Evolutionary conservation across 176 grass and related monocot genomes (phyloP).

Genomic region (Zoysia japonica): DNA sequence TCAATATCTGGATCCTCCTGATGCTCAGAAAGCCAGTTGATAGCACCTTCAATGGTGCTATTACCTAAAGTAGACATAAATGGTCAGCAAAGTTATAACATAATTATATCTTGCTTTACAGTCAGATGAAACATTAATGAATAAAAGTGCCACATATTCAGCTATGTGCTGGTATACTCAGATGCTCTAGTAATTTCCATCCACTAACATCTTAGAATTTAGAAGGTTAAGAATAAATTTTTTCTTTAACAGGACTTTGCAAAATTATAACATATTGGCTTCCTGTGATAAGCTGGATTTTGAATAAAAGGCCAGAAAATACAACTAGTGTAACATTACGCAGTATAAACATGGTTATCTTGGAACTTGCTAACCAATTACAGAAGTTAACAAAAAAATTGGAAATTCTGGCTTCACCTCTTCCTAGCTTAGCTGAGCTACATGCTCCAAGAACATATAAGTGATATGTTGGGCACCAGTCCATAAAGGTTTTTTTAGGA

Average conservation of each 20-base stretch:
- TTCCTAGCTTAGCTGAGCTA: background rate
- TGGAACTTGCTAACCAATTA: background rate
- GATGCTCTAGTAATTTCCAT: background rate
- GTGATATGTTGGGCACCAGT: background rate
- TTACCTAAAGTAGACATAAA: slow-evolving; percentile 68
- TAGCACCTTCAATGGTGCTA: slow-evolving; percentile 93
- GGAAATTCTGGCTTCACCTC: background rate
- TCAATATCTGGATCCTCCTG: slow-evolving; percentile 94
- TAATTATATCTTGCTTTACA: background rate
- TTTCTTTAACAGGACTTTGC: background rate
- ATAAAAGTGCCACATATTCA: background rate
- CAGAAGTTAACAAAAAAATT: background rate
- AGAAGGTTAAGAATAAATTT: background rate
- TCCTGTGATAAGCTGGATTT: background rate
- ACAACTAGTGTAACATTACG: background rate
- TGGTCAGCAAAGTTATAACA: slow-evolving; percentile 14
- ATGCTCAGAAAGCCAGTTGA: slow-evolving; percentile 98
- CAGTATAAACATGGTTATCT: background rate
- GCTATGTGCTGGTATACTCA: background rate
- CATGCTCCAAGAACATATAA: background rate
- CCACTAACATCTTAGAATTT: background rate
- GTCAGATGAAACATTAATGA: slow-evolving; percentile 1
- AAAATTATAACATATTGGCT: background rate
- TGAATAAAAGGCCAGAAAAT: background rate
- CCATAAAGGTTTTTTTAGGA: background rate